A percentile compares a stretch with the other conserved stretches of the same genome.
These are phyloP conservation scores for Nannizzia gypsea DNA, from an alignment of 2,329 filamentous ascomycete genomes.

Conservation along the genomic window DNA sequence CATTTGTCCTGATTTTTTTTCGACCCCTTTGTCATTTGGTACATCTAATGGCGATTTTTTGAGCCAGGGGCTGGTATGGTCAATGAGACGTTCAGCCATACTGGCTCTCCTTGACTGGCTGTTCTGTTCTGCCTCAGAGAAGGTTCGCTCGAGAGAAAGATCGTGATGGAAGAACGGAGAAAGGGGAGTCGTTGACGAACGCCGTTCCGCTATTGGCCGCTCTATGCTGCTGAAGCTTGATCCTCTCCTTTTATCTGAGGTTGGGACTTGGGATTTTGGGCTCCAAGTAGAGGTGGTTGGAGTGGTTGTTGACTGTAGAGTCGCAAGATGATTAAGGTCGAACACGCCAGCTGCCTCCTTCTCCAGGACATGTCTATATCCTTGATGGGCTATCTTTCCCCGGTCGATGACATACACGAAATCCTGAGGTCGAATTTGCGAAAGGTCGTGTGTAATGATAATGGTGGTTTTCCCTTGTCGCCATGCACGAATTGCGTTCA, in stretches of 20 bases:
- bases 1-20: not conserved
- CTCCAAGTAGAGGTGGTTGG: not conserved
- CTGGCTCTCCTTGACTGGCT: too few species aligned
- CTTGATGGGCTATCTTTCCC: constrained; percentile 56
- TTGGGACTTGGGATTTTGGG: not conserved
- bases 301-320: not conserved
- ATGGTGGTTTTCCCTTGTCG: constrained; percentile 73
- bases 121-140: not conserved
- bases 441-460: constrained; percentile 81
- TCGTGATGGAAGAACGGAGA: not conserved
- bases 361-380: constrained; percentile 40
- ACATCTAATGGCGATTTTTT: not conserved
- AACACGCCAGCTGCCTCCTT: not conserved
- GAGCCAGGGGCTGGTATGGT: not conserved
- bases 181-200: not conserved
- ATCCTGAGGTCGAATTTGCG: constrained; percentile 59
- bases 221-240: not conserved
- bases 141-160: not conserved
- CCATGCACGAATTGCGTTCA: constrained; percentile 68
- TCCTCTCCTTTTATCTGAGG: not conserved
- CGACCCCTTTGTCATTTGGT: not conserved
- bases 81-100: not conserved
- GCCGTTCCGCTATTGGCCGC: not conserved
- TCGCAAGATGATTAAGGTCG: not conserved
- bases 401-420: constrained; percentile 70